Percentiles rank a stretch among this genome's conserved stretches.
These are phyloP conservation scores for Penicillium dipodomyicola DNA, from an alignment of 495 filamentous ascomycete genomes.

Conservation along the genomic window DNA sequence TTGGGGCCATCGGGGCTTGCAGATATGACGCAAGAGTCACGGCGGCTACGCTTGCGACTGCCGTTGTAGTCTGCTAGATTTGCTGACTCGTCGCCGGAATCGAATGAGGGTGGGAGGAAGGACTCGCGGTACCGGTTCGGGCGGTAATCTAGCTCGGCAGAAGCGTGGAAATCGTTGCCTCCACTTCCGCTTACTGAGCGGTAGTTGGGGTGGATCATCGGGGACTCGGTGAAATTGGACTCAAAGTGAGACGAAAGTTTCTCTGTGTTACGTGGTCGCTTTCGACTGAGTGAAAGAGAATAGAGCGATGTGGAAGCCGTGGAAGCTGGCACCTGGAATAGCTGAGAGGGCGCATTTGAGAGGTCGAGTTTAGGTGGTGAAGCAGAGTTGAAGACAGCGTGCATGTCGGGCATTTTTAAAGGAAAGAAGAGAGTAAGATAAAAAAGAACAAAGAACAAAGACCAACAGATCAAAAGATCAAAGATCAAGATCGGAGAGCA, in stretches of 20 bases:
- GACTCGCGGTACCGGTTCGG: slow-evolving; percentile 46
- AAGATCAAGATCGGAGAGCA: slow-evolving; percentile 6
- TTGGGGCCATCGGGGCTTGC: slow-evolving; percentile 23
- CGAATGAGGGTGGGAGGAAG: slow-evolving; percentile 33
- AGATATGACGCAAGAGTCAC: slow-evolving; percentile 32
- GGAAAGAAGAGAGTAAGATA: slow-evolving; percentile 7
- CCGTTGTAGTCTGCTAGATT: slow-evolving; percentile 20
- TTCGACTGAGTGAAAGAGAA: slow-evolving; percentile 54
- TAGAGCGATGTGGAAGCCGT: slow-evolving; percentile 61
- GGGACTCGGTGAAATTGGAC: slow-evolving; percentile 30
- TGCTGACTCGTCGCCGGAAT: slow-evolving; percentile 33
- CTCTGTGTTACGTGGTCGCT: slow-evolving; percentile 40
- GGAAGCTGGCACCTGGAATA: slow-evolving; percentile 72
- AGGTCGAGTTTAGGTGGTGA: slow-evolving; percentile 54
- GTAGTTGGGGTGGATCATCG: slow-evolving; percentile 56
- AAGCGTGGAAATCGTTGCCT: slow-evolving; percentile 36
- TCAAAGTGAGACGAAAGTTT: slow-evolving; percentile 31
- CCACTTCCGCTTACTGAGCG: slow-evolving; percentile 59
- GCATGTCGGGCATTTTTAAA: slow-evolving; percentile 39
- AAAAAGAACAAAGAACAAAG: slow-evolving; percentile 1
- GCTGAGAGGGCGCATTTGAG: slow-evolving; percentile 53
- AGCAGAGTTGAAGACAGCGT: slow-evolving; percentile 47
- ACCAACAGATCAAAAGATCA: slow-evolving; percentile 1
- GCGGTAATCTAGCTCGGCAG: slow-evolving; percentile 45
- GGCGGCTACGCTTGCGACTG: slow-evolving; percentile 43